These are phyloP conservation scores for Eleusine indica DNA, from an alignment of 176 grass and related monocot species.

Conservation along the genomic window DNA sequence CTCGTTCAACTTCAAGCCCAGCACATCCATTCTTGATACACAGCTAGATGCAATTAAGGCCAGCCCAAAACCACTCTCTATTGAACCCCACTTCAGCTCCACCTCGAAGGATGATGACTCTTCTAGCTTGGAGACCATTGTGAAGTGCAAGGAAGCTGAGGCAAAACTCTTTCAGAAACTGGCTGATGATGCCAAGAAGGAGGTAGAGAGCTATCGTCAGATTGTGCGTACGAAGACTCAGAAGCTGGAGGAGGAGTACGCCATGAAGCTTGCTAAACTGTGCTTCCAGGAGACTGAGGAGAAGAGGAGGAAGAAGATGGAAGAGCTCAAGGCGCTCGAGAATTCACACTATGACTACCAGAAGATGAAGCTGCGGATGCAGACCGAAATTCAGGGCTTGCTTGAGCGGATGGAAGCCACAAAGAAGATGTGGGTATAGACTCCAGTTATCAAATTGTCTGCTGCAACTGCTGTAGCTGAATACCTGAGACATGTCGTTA, in stretches of 20 bases:
- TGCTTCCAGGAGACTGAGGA: conserved; percentile 80
- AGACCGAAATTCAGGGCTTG: conserved; percentile 92
- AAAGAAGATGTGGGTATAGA: conserved; percentile 96
- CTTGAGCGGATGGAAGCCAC: conserved; percentile 98
- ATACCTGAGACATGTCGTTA: conserved; percentile 27
- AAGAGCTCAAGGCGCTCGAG: conserved; percentile 90
- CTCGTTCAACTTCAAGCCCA: conserved; percentile 71
- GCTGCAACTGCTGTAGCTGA: not conserved
- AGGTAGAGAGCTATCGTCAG: conserved; percentile 79
- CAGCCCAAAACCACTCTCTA: conserved; percentile 63
- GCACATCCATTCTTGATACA: conserved; percentile 56
- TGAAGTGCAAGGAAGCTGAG: conserved; percentile 98
- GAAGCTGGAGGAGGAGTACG: conserved; percentile 91
- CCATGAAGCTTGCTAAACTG: conserved; percentile 57
- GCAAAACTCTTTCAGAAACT: conserved; percentile 95
- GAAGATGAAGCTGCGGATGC: conserved; percentile 99
- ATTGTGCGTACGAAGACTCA: conserved; percentile 64
- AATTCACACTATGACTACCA: conserved; percentile 88
- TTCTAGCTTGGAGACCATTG: conserved; percentile 92
- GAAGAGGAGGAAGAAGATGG: conserved; percentile 88
- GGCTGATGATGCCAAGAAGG: conserved; percentile 80
- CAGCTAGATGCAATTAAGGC: conserved; percentile 62
- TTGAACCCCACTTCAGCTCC: conserved; percentile 64
- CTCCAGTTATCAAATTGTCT: not conserved
- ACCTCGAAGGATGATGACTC: conserved; percentile 74